phyloP scores from a whole-genome alignment of 345 rosid genomes.

The Anacardium occidentale region DNA sequence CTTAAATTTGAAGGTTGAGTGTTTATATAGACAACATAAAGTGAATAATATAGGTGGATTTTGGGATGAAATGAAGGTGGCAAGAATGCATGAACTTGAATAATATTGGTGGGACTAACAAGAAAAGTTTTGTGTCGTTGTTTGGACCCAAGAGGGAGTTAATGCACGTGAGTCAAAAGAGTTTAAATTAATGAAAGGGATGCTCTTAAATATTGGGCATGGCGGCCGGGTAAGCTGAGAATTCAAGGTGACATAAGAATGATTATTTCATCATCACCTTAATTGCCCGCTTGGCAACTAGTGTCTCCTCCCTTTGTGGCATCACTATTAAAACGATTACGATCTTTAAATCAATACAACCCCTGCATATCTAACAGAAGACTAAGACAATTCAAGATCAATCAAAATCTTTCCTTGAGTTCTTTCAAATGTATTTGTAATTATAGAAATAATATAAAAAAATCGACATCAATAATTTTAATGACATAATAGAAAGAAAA shows the following conservation, averaged over 20 bases:
- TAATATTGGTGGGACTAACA: constrained; percentile 11
- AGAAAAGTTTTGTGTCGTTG: constrained; percentile 28
- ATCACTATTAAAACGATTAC: no score
- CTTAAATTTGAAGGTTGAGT: constrained; percentile 6
- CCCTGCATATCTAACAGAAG: no score
- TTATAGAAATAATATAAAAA: no score
- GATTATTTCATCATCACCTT: constrained; percentile 22
- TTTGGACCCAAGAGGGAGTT: constrained; percentile 27
- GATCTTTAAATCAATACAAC: no score
- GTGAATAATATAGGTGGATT: not conserved
- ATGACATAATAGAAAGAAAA: no score
- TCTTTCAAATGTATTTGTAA: no score
- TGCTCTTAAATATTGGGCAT: constrained; percentile 12
- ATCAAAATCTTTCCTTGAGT: no score
- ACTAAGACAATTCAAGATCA: no score
- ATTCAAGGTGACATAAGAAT: constrained; percentile 20
- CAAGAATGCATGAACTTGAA: constrained; percentile 25
- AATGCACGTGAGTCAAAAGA: constrained; percentile 54
- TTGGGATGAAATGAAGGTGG: constrained; percentile 19
- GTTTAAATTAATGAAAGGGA: not conserved
- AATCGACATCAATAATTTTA: no score
- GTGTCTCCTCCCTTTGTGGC: no score
- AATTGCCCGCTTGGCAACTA: not conserved
- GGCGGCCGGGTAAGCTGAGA: constrained; percentile 41
- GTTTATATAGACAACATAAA: constrained; percentile 22